Evolutionary conservation across 768 basidiomycete genomes (phyloP).

Genomic region (Kwoniella europaea): DNA sequence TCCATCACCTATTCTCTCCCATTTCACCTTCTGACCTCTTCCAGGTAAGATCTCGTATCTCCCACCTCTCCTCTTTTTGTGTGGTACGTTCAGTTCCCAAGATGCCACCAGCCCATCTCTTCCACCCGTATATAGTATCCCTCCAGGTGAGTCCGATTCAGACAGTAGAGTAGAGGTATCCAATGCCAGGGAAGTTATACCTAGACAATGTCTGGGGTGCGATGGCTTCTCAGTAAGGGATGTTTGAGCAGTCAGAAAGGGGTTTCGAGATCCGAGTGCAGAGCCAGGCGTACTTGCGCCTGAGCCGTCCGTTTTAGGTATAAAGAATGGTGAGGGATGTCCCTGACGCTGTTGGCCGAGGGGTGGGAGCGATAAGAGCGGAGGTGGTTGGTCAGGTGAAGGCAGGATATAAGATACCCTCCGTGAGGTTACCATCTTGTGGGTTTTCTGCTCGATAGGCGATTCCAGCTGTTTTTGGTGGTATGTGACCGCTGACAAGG

Average conservation of each 20-base stretch:
- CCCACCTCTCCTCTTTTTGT: constrained; percentile 62
- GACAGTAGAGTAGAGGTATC: constrained; percentile 78
- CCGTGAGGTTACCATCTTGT: constrained; percentile 41
- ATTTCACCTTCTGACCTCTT: constrained; percentile 54
- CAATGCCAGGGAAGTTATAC: constrained; percentile 82
- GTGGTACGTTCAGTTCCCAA: constrained; percentile 79
- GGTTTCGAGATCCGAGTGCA: constrained; percentile 38
- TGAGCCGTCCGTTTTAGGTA: constrained; percentile 53
- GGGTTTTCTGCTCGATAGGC: too few species aligned
- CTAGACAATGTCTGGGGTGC: constrained; percentile 83
- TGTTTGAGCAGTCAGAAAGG: constrained; percentile 45
- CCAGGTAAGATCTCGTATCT: constrained; percentile 41
- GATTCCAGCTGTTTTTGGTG: not conserved
- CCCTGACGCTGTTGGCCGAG: constrained; percentile 70
- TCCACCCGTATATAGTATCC: constrained; percentile 87
- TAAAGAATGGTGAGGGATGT: constrained; percentile 70
- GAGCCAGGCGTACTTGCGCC: constrained; percentile 5
- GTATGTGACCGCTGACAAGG: not conserved
- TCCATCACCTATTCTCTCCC: constrained; percentile 73
- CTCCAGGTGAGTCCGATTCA: constrained; percentile 71
- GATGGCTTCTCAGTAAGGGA: constrained; percentile 29
- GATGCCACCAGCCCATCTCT: constrained; percentile 84
- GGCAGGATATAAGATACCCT: constrained; percentile 90
- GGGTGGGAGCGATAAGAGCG: constrained; percentile 73
- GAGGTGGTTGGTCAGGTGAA: constrained; percentile 68